Evolutionary conservation across 2,329 filamentous ascomycete species (phyloP), one percentile per base, ranked within the genome.

Genomic region (Orbilia quercus): DNA sequence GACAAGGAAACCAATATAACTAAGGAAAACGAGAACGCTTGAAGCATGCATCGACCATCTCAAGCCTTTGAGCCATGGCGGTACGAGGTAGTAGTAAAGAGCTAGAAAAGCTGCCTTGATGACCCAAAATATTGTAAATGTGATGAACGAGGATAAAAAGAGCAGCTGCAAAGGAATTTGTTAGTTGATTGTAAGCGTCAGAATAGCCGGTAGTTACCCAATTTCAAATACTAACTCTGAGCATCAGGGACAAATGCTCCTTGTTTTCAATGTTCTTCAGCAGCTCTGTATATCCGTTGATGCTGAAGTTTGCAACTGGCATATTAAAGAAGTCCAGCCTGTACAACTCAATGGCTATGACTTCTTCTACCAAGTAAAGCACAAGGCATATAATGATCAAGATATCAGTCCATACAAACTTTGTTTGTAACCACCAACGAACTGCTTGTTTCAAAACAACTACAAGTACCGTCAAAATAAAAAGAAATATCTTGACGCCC

Each of bases 61-160:
- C 34, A 74, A 16, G 7, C 53, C 57, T n/a, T 40, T 69, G 7
- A 74, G 51, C 70, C 70, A 74, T 36, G 63, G 70, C 0, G 70
- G 70, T n/a, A 74, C 58, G 2, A 74, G 51, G 16, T 74, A 65
- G 16, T 66, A 69, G 22, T 74, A 74, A n/a, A 74, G 18, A 1
- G 62, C 64, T 44, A 74, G 44, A 36, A 74, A 74, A 14, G 70
- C 70, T 1, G 57, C 64, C 40, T 74, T 74, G 28, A 63, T 64
- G 22, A 62, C 51, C 70, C 70, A 74, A 16, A 74, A 74, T 7
- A 69, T 50, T 3, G 70, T 74, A 48, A 74, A 74, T 3, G 70
- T 74, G 7, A 74, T 36, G 25, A 74, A 74, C 3, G 70, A 74
- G 1, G 70, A 74, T 44, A 74, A 74, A 22, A 74, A 74, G 6